These are phyloP conservation scores for Heliophila coronopifolia DNA, from an alignment of 441 rosid genomes.

Conservation along the genomic window DNA sequence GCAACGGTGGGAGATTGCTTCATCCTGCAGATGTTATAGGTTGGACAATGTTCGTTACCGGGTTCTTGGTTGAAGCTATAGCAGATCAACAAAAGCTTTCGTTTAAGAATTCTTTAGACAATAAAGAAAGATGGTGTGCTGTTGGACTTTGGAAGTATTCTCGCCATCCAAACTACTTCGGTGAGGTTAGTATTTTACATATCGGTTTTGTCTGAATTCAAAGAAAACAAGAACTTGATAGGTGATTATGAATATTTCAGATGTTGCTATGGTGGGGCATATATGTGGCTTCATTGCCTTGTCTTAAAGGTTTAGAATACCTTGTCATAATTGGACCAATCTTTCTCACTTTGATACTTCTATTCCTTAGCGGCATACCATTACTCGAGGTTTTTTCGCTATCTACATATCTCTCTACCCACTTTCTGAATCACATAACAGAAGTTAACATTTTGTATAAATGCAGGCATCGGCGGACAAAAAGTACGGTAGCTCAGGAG, in stretches of 20 bases:
- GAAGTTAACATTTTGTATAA: constrained; percentile 14
- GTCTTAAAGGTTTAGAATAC: constrained; percentile 70
- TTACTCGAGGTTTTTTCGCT: constrained; percentile 67
- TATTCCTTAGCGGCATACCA: constrained; percentile 84
- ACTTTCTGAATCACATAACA: neutral
- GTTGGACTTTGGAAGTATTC: constrained; percentile 77
- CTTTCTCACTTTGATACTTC: constrained; percentile 76
- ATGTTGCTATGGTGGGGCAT: constrained; percentile 92
- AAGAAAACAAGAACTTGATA: constrained; percentile 5
- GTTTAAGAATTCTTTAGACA: constrained; percentile 69
- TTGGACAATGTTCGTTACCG: constrained; percentile 75
- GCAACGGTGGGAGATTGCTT: constrained; percentile 55
- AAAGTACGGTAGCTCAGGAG: constrained; percentile 57
- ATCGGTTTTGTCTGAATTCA: neutral
- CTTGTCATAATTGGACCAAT: constrained; percentile 74
- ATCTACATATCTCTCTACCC: neutral
- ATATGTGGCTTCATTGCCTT: constrained; percentile 63
- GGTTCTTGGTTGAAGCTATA: constrained; percentile 53
- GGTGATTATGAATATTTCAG: constrained; percentile 32
- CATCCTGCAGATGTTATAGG: constrained; percentile 66
- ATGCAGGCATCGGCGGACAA: constrained; percentile 77
- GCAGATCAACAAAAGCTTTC: constrained; percentile 84
- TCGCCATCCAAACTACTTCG: constrained; percentile 94
- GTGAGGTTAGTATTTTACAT: constrained; percentile 55
- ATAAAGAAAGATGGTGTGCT: constrained; percentile 79